Conservation (phyloP, 805 yeast species). For the Kazachstania taianensis region DNA sequence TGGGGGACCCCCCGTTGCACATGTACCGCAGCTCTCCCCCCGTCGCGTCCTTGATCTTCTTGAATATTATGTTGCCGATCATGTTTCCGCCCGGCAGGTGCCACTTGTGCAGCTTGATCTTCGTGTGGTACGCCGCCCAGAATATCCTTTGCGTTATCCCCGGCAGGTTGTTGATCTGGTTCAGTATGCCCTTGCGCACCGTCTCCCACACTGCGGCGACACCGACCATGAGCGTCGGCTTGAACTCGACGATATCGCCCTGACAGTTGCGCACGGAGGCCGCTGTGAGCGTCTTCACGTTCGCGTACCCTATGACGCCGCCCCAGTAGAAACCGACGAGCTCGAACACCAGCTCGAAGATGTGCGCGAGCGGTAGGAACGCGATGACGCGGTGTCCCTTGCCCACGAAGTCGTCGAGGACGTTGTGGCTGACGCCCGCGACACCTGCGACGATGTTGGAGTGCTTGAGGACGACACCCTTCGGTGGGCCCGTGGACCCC, state of each 20-base stretch:
- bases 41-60: conserved; percentile 85
- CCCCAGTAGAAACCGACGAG: conserved; percentile 80
- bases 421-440: conserved; percentile 66
- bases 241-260: conserved; percentile 79
- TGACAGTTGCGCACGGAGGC: conserved; percentile 71
- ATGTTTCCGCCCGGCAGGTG: conserved; percentile 62
- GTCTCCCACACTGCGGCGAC: conserved; percentile 98
- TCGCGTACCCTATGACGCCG: conserved; percentile 77
- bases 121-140: conserved; percentile 80
- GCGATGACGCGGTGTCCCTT: conserved; percentile 67
- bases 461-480: conserved; percentile 64
- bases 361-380: conserved; percentile 92
- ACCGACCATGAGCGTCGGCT: conserved; percentile 93
- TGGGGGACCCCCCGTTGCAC: conserved; percentile 89
- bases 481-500: conserved; percentile 70
- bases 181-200: conserved; percentile 81
- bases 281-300: conserved; percentile 82
- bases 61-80: conserved; percentile 65
- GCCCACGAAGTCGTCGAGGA: conserved; percentile 40
- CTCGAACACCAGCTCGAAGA: conserved; percentile 87
- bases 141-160: conserved; percentile 65
- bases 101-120: conserved; percentile 47
- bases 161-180: conserved; percentile 61
- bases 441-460: conserved; percentile 67
- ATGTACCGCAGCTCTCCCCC: conserved; percentile 74